Evolutionary conservation across 2,329 filamentous ascomycete genomes (phyloP).

Genomic region (Claviceps fusiformis): DNA sequence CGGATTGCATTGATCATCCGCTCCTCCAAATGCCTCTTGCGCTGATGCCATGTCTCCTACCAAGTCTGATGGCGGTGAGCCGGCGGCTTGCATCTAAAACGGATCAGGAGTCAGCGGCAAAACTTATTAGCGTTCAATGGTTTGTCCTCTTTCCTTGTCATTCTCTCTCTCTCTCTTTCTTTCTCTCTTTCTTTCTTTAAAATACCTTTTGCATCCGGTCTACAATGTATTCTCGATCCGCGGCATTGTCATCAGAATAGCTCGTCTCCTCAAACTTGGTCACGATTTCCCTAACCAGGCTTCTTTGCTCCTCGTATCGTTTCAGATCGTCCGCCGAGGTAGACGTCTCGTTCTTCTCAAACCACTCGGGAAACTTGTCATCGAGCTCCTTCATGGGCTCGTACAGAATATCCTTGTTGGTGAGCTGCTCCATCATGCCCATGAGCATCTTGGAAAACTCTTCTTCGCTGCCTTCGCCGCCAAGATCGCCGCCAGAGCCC

Average conservation of each 20-base stretch:
- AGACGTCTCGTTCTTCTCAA: conserved; percentile 58
- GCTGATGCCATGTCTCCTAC: conserved; percentile 81
- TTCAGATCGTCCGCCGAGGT: conserved; percentile 59
- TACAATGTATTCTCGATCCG: conserved; percentile 83
- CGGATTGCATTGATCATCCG: conserved; percentile 49
- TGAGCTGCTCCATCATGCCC: conserved; percentile 98
- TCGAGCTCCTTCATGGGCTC: conserved; percentile 97
- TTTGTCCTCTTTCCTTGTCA: not conserved
- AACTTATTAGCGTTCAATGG: not conserved
- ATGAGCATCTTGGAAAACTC: conserved; percentile 91
- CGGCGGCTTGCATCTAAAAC: conserved; percentile 84
- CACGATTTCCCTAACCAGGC: conserved; percentile 74
- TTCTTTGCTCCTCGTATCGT: conserved; percentile 70
- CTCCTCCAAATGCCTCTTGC: conserved; percentile 52
- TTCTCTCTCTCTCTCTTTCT: not conserved
- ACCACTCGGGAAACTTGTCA: conserved; percentile 84
- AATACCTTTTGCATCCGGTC: conserved; percentile 94
- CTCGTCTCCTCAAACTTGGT: conserved; percentile 69
- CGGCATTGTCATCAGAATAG: conserved; percentile 70
- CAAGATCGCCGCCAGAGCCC: conserved; percentile 39
- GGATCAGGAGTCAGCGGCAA: not conserved
- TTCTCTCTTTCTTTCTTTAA: not conserved
- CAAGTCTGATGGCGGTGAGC: conserved; percentile 78
- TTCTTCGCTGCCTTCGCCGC: conserved; percentile 53
- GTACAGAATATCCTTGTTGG: conserved; percentile 95